Base-by-base conservation (phyloP, 441 rosid genomes). In the Pelargonium fulgidum region DNA sequence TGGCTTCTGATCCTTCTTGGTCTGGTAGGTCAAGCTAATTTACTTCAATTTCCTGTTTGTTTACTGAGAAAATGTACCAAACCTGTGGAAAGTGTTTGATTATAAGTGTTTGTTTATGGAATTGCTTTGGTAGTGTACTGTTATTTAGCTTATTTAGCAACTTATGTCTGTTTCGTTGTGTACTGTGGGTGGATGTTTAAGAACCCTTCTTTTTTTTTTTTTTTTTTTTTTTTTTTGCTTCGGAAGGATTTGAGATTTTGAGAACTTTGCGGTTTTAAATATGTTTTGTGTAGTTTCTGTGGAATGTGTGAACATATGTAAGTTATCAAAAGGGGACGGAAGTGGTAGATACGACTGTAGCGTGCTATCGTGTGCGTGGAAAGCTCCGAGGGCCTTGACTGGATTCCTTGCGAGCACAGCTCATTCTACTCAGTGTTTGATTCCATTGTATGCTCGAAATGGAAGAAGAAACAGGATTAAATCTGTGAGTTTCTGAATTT, bases 391-490 rank as follows among this genome's bases (percentile, higher is more conserved):
- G 78, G 89, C 82, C 47, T 79, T 93, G 82, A 87, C 97, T 42
- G 96, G 99, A 50, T 86, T 87, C 79, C 88, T 89, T 64, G 92
- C 96, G 3, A 88, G 82, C 82, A 91, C 99, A 24, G 82, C 96
- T 0, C 89, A 87, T 77, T 78, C 92, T 70, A 69, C 80, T 47
- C 81, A 80, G 50, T 85, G 76, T 82, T 81, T 84, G 3, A 73
- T 87, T 1, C 78, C 73, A 61, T 69, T 73, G n/a, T 68, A 63
- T 39, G 67, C 72, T 47, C 82, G 72, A 62, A 72, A 62, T 26
- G 81, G 89, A 65, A 82, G 89, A 80, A 82, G 85, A 76, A 81
- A 70, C 50, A 70, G 66, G 41, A 72, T 64, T 10, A 80, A 66
- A 73, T 72, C 72, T 58, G 97, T 91, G 81, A 84, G 92, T 78